Base-by-base conservation (phyloP, 2,329 filamentous ascomycete genomes). In the Calonectria leucothoes region DNA sequence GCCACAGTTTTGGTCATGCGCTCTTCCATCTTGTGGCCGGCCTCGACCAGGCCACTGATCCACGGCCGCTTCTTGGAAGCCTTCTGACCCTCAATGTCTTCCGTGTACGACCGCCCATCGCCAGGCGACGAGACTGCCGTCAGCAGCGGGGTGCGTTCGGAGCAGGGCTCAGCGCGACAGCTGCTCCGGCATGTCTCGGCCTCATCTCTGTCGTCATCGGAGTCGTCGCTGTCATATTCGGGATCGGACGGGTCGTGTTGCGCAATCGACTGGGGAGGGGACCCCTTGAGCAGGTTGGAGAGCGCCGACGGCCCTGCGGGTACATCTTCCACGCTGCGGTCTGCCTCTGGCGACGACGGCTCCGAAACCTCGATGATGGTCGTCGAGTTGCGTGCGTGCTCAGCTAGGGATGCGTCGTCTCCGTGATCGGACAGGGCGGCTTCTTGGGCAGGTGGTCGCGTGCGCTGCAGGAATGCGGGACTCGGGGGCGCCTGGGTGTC, bases 321-420 rank as follows among this genome's bases (percentile, higher is more conserved):
- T 49, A 75, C 77, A 48, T 78, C 77, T 8, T 61, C 55, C 8
- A 66, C 52, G 5, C 67, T 76, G 12, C 66, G 73, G 66, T n/a
- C 75, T 67, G 48, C 70, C 37, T 78, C 75, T 70, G 83, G 78
- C 11, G 82, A 80, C 20, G 81, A 74, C 52, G 82, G 79, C 79
- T 93, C 92, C 7, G 90, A 90, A 31, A 91, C 88, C 81, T 94
- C 93, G 64, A 87, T 82, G 69, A 94, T 94, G 6, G 87, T 87
- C 48, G 90, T 86, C 11, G 88, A 86, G 23, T 77, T 75, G 52
- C 77, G 77, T n/a, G 69, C 72, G 61, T 77, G 74, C 15, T 82
- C 82, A 27, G 77, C 76, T 11, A 69, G 66, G 17, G 74, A 74
- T 8, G 77, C 72, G 33, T 74, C 69, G 39, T 79, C 80, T 37